Evolutionary conservation across 345 rosid genomes (phyloP), one percentile per base, ranked within the genome.

Genomic region (Balakata baccata): DNA sequence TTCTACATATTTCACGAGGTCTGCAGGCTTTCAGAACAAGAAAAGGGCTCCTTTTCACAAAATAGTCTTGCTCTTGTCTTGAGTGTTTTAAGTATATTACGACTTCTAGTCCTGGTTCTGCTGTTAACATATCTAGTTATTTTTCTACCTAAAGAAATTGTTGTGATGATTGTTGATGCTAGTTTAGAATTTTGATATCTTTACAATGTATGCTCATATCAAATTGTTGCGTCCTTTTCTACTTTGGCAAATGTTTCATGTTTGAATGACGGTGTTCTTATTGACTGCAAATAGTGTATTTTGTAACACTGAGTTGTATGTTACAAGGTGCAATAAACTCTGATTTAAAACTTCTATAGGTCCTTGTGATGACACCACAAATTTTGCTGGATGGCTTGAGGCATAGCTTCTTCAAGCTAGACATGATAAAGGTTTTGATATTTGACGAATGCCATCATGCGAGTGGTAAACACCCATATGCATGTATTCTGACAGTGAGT

Each of bases 401-500:
- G 79, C 96, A 79, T 67, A 71, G 87, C 81, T 85, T 85, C 77
- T 81, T 95, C 73, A 83, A 68, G 5, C 74, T 91, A 51, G 79
- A 83, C 70, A 72, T 78, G 82, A 89, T 95, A 71, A 91, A 88
- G 87, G 83, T 95, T 84, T 78, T 95, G 70, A 82, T 95, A 70
- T 12, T 95, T 66, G 99, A 95, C 86, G 99, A 95, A 78, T 95
- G 99, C 68, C 99, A 95, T 81, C 97, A 92, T 76, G 84, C 98
- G 12, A 47, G 85, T 63, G 94, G 98, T 66, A 84, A 81, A 14
- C 83, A 86, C 67, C 88, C 96, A 11, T 95, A 92, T 79, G 96
- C 98, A 74, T 79, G 82, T 72, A 92, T 95, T 57, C 81, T 95
- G 96, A 83, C 51, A 77, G 99, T 95, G 74, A 89, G 94, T 72